Percentiles rank a stretch among this genome's conserved stretches.
These are phyloP conservation scores for Sicyos baderoa DNA, from an alignment of 306 rosid species.

Conservation along the genomic window DNA sequence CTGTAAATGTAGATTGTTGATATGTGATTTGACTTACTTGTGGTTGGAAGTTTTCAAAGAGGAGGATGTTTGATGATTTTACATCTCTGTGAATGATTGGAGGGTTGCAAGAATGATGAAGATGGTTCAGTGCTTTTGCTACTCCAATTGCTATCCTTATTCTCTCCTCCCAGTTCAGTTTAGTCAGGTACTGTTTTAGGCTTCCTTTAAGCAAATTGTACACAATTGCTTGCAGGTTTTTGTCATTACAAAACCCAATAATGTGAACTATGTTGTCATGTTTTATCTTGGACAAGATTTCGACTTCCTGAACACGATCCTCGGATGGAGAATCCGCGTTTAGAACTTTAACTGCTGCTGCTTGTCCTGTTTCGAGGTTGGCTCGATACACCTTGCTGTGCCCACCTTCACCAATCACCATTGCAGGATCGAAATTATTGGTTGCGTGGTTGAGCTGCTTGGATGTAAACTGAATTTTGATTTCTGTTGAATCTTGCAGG, in stretches of 20 bases:
- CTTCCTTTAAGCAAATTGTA: conserved; percentile 32
- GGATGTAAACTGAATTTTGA: conserved; percentile 25
- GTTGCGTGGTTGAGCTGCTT: conserved; percentile 32
- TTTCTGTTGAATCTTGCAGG: conserved; percentile 25
- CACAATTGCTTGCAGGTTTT: conserved; percentile 31
- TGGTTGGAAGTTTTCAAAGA: conserved; percentile 30
- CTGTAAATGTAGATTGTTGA: not conserved
- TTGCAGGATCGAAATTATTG: conserved; percentile 28
- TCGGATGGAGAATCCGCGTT: conserved; percentile 5
- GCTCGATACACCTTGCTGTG: conserved; percentile 34
- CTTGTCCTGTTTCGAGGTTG: conserved; percentile 25
- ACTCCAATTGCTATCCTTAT: conserved; percentile 33
- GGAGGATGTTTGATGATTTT: conserved; percentile 46
- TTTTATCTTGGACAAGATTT: conserved; percentile 28
- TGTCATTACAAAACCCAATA: conserved; percentile 31
- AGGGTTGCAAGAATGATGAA: conserved; percentile 41
- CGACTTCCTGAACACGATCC: conserved; percentile 33
- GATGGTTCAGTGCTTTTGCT: conserved; percentile 35
- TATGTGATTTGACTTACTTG: conserved; percentile 25
- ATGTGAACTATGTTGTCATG: conserved; percentile 35
- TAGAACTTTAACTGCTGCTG: conserved; percentile 37
- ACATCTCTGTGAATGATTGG: conserved; percentile 35
- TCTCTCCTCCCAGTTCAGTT: conserved; percentile 35
- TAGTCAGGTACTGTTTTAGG: conserved; percentile 28
- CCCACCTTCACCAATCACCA: conserved; percentile 38